Percentiles rank a stretch among this genome's conserved stretches.
These are phyloP conservation scores for Ganoderma sinense DNA, from an alignment of 1,284 basidiomycete genomes.

Conservation along the genomic window DNA sequence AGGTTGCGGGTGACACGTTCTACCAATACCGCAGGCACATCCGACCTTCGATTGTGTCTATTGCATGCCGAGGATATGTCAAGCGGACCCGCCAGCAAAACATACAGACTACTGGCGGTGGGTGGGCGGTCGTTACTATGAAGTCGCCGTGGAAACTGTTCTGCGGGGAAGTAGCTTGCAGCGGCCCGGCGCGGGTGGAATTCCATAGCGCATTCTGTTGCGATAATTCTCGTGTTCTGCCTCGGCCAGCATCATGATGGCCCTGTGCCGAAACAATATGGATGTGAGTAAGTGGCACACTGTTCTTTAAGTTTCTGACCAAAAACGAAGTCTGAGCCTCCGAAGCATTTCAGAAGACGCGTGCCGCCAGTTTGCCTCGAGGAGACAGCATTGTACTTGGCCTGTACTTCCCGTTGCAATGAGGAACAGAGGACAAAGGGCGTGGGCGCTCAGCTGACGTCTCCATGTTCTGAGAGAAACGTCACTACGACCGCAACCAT, in stretches of 20 bases:
- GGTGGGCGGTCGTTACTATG: constrained; percentile 16
- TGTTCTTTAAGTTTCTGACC: not conserved
- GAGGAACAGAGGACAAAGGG: not conserved
- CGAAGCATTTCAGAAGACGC: not conserved
- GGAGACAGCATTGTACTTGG: not conserved
- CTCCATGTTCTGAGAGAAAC: not conserved
- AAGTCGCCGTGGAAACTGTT: constrained; percentile 23
- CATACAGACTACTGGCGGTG: not conserved
- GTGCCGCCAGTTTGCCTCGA: not conserved
- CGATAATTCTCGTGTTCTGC: constrained; percentile 1
- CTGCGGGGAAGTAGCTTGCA: constrained; percentile 4
- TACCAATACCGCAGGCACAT: not conserved
- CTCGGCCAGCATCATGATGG: constrained; percentile 7
- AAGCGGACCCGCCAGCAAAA: not conserved
- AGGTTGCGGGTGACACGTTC: not conserved
- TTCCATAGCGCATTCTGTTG: constrained; percentile 17
- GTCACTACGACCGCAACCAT: not conserved
- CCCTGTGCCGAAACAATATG: not conserved
- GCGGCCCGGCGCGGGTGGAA: constrained; percentile 9
- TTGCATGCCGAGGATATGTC: not conserved
- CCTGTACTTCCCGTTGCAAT: not conserved
- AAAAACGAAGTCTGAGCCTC: not conserved
- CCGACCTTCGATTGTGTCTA: not conserved
- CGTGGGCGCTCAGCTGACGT: constrained; percentile 5
- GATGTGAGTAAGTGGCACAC: not conserved